These are phyloP conservation scores for Aspergillus costaricaensis DNA, from an alignment of 2,329 filamentous ascomycete species.

Conservation along the genomic window DNA sequence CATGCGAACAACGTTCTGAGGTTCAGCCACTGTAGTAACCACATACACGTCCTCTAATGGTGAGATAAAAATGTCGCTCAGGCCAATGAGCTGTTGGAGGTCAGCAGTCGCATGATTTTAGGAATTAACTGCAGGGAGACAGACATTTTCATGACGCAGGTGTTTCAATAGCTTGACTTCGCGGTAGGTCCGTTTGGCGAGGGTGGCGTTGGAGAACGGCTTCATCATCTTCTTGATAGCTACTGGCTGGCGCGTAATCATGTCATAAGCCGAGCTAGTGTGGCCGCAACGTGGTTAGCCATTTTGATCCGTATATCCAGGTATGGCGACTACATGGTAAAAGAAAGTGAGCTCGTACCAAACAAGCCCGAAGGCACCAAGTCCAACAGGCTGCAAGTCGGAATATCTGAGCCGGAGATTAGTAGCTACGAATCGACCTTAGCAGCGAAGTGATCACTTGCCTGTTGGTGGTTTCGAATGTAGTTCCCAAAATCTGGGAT, in stretches of 20 bases:
- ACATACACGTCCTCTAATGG: conserved; percentile 93
- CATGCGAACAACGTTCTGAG: background rate
- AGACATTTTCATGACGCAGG: conserved; percentile 91
- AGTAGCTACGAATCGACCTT: background rate
- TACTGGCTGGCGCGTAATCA: conserved; percentile 93
- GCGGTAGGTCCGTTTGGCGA: conserved; percentile 95
- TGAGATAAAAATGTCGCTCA: conserved; percentile 99
- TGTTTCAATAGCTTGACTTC: conserved; percentile 98
- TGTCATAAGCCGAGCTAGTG: conserved; percentile 89
- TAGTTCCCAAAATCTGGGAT: conserved; percentile 98
- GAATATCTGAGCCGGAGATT: conserved; percentile 69
- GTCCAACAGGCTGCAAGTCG: conserved; percentile 95
- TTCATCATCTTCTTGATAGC: conserved; percentile 99
- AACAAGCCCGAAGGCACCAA: conserved; percentile 97
- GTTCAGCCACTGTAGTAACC: conserved; percentile 31
- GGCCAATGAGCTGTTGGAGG: conserved; percentile 76
- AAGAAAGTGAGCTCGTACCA: conserved; percentile 62
- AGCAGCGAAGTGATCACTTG: background rate
- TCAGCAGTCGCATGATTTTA: conserved; percentile 10
- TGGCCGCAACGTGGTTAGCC: background rate
- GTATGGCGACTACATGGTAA: background rate
- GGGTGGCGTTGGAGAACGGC: conserved; percentile 94
- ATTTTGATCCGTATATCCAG: background rate
- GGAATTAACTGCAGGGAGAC: conserved; percentile 23
- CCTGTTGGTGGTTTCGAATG: conserved; percentile 99